These are phyloP conservation scores for Ottelia alismoides DNA, from an alignment of 106 monocot species.

Conservation along the genomic window DNA sequence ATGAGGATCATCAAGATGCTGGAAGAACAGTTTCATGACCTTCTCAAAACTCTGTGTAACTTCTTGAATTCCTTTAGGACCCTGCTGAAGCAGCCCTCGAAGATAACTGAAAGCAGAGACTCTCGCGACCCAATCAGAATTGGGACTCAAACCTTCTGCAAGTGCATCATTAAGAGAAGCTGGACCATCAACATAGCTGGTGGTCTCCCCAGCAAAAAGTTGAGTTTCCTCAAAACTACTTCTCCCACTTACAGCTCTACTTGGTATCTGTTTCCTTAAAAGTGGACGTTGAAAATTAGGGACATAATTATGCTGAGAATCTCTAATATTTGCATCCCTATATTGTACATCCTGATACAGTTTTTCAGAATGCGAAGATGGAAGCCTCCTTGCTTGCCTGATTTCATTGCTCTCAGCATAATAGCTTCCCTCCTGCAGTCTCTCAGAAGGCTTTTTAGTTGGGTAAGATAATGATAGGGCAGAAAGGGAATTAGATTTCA, in stretches of 20 bases:
- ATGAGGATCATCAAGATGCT: constrained; percentile 97
- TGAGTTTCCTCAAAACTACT: constrained; percentile 91
- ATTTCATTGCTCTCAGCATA: constrained; percentile 30
- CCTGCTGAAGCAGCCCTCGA: constrained; percentile 73
- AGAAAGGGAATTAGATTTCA: constrained; percentile 49
- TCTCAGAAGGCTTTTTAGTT: constrained; percentile 49
- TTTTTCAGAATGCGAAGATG: constrained; percentile 41
- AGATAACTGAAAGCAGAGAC: constrained; percentile 95
- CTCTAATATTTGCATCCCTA: constrained; percentile 45
- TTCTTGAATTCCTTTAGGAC: constrained; percentile 80
- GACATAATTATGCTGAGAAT: constrained; percentile 65
- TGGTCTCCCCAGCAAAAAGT: constrained; percentile 41
- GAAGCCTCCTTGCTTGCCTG: constrained; percentile 23
- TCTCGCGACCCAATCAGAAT: constrained; percentile 88
- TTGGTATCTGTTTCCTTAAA: constrained; percentile 68
- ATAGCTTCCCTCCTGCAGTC: constrained; percentile 32
- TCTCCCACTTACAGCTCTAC: constrained; percentile 53
- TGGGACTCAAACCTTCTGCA: constrained; percentile 71
- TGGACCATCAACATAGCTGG: constrained; percentile 64
- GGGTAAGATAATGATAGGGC: constrained; percentile 35
- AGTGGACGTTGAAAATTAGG: constrained; percentile 99
- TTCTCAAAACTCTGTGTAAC: constrained; percentile 93
- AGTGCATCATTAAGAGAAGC: constrained; percentile 85
- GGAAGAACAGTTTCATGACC: constrained; percentile 98
- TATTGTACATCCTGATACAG: constrained; percentile 41